These are phyloP conservation scores for Xylariaceae sp. DNA, from an alignment of 2,329 filamentous ascomycete species.

Conservation along the genomic window DNA sequence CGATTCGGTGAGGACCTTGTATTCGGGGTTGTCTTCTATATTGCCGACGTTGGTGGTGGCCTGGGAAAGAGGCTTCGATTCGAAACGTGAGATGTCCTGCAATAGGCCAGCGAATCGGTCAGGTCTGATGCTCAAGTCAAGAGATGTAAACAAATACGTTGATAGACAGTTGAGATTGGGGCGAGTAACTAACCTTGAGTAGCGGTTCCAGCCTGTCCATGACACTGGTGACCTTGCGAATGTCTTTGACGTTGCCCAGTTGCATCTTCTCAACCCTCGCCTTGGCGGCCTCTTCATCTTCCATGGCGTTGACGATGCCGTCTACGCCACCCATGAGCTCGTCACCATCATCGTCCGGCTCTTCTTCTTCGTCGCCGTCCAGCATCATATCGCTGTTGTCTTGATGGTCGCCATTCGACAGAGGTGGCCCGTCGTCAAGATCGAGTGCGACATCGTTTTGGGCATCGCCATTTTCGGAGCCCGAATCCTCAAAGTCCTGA, in stretches of 20 bases:
- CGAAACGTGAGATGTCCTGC: slow-evolving; percentile 76
- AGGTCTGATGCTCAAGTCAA: slow-evolving; percentile 57
- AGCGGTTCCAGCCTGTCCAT: slow-evolving; percentile 79
- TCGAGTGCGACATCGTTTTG: slow-evolving; percentile 44
- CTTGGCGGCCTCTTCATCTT: slow-evolving; percentile 65
- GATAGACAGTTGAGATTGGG: slow-evolving; percentile 28
- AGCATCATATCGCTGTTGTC: slow-evolving; percentile 48
- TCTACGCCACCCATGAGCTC: slow-evolving; percentile 48
- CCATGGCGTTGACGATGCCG: slow-evolving; percentile 45
- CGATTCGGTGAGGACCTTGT: slow-evolving; percentile 79
- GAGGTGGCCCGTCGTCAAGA: slow-evolving; percentile 39
- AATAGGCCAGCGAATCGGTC: slow-evolving; percentile 50
- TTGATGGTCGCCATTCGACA: slow-evolving; percentile 31
- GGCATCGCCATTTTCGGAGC: slow-evolving; percentile 65
- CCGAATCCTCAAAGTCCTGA: slow-evolving; percentile 84
- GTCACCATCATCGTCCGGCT: slow-evolving; percentile 55
- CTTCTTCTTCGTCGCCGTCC: slow-evolving; percentile 55
- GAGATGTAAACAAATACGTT: slow-evolving; percentile 56
- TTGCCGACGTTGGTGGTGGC: slow-evolving; percentile 66
- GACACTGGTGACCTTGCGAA: slow-evolving; percentile 70
- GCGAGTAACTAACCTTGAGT: slow-evolving; percentile 62
- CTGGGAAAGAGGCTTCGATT: slow-evolving; percentile 60
- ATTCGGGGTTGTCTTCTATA: slow-evolving; percentile 88
- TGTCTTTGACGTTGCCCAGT: slow-evolving; percentile 65
- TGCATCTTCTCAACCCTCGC: slow-evolving; percentile 79